Evolutionary conservation across 352 stramenopile genomes (phyloP).

Genomic region (Sclerospora graminicola): DNA sequence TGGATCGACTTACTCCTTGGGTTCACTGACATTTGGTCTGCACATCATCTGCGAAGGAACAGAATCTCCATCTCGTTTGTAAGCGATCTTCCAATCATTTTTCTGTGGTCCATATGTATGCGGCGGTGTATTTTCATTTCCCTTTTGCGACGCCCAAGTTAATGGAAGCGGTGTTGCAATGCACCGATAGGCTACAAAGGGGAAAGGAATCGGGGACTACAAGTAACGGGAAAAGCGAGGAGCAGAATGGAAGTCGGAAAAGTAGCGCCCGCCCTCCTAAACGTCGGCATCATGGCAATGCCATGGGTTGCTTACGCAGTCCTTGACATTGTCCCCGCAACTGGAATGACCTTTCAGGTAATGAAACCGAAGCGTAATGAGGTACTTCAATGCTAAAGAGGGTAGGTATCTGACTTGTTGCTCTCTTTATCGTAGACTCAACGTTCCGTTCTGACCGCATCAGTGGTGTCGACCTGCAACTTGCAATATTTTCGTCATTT

Average conservation of each 20-base stretch:
- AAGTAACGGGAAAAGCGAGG: conserved; percentile 4
- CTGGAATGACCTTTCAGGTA: conserved; percentile 55
- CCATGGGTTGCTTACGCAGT: conserved; percentile 30
- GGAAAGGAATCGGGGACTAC: conserved; percentile 15
- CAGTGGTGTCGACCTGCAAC: conserved; percentile 32
- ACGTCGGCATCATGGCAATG: conserved; percentile 9
- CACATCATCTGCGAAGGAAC: no score
- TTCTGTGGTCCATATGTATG: conserved; percentile 64
- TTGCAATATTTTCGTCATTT: conserved; percentile 42
- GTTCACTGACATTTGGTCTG: no score
- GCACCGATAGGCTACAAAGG: conserved; percentile 42
- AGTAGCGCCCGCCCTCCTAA: conserved; percentile 10
- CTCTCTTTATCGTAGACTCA: conserved; percentile 9
- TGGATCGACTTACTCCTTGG: no score
- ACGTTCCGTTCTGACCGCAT: conserved; percentile 28
- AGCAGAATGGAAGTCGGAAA: conserved; percentile 8
- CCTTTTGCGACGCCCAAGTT: conserved; percentile 31
- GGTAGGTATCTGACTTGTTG: not conserved
- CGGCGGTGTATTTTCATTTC: conserved; percentile 61
- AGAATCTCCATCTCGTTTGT: no score
- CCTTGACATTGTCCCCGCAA: conserved; percentile 36
- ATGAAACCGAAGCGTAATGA: not conserved
- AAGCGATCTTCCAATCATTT: no score
- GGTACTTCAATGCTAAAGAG: not conserved
- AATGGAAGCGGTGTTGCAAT: conserved; percentile 42